Evolutionary conservation across 305 asterid genomes (phyloP), one percentile per base, ranked within the genome.

Genomic region (Fraxinus velutina): DNA sequence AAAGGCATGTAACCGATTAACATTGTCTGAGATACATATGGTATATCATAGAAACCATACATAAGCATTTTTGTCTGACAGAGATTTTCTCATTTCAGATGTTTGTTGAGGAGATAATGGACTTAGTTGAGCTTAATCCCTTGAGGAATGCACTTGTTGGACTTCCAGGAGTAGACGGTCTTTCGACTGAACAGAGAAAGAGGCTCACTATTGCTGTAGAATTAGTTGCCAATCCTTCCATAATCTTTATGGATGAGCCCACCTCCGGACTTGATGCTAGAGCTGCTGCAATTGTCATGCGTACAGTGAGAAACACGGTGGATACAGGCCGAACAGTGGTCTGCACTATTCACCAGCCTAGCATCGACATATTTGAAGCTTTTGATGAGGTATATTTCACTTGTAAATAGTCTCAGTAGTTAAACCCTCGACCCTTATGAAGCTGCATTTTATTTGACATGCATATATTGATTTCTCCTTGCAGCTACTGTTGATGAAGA

Each of bases 211-310:
- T 93, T 50, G 98, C 97, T 15, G 98, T 94, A 36, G 98, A 94
- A 66, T 79, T 94, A 47, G 98, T 94, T 29, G 93, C 98, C 2
- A 94, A 94, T 84, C 98, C 98, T 12, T 94, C 98, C 68, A 89
- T 94, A 76, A 93, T 93, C 80, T 93, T 93, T 66, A 92, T 94
- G 98, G 98, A 94, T 44, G 98, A 94, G 86, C 98, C 98, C 0
- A 94, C 98, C 0, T 92, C 98, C 9, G 97, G 97, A 12, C 98
- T 94, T 34, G 98, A 94, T 84, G 98, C 98, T 9, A 87, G 98
- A 88, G 98, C 98, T 66, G 98, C 98, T 81, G 98, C 98, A 15
- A 92, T 94, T 71, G 97, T 94, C 71, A 93, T 94, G 98, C 92
- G 98, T 8, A 89, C 97, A 0, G 97, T 94, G 32, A 90, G 97